These are phyloP conservation scores for Epicoccum nigrum DNA, from an alignment of 2,329 filamentous ascomycete genomes.

Conservation along the genomic window DNA sequence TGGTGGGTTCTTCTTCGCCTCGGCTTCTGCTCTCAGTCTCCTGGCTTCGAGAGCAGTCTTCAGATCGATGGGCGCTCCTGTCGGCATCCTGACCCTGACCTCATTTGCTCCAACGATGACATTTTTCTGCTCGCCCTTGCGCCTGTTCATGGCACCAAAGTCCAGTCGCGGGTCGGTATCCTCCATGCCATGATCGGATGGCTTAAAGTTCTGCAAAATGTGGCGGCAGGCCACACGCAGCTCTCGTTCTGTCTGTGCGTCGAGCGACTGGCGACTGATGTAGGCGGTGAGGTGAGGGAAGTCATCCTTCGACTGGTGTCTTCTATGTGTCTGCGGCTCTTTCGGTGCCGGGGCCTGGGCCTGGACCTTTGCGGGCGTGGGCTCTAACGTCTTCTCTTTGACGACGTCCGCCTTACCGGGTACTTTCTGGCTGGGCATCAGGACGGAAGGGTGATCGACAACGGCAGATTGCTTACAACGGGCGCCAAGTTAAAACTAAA, in stretches of 20 bases:
- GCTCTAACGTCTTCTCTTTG: conserved; percentile 38
- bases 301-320: conserved; percentile 40
- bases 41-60: conserved; percentile 33
- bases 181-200: conserved; percentile 46
- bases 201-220: conserved; percentile 51
- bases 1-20: conserved; percentile 21
- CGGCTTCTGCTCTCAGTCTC: conserved; percentile 32
- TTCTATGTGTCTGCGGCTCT: conserved; percentile 24
- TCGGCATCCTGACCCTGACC: conserved; percentile 36
- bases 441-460: background rate
- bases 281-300: conserved; percentile 49
- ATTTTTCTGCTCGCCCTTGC: conserved; percentile 20
- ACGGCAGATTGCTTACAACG: conserved; percentile 40
- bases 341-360: conserved; percentile 1
- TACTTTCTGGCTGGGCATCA: conserved; percentile 38
- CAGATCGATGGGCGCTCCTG: conserved; percentile 40
- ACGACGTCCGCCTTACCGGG: conserved; percentile 38
- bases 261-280: conserved; percentile 53
- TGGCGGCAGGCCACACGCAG: conserved; percentile 54
- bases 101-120: conserved; percentile 22
- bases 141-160: conserved; percentile 36
- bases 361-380: conserved; percentile 22
- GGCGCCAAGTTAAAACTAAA: conserved; percentile 53
- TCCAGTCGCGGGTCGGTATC: conserved; percentile 47
- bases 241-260: conserved; percentile 51